A percentile compares a stretch with the other conserved stretches of the same genome.
phyloP scores from a whole-genome alignment of 495 filamentous ascomycete species.

The Podospora sp. region DNA sequence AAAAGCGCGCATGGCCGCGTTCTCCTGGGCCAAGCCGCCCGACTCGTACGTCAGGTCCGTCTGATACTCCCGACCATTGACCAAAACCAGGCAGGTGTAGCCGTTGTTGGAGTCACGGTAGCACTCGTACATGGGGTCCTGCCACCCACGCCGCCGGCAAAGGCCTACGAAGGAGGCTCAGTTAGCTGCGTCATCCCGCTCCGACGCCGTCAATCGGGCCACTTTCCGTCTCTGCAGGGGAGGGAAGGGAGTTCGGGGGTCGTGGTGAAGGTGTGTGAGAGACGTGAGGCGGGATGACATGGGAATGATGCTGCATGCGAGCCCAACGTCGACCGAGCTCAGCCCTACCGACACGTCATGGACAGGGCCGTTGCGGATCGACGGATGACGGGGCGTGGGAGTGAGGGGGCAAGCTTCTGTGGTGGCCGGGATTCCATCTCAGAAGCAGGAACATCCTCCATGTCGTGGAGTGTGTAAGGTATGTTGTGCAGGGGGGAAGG shows the following conservation, averaged over 20 bases:
- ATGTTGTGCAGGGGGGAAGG: conserved; percentile 27
- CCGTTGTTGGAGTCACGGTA: conserved; percentile 69
- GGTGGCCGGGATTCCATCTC: conserved; percentile 29
- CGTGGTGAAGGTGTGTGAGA: conserved; percentile 17
- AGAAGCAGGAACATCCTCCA: conserved; percentile 31
- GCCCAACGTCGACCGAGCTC: conserved; percentile 44
- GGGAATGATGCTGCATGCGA: conserved; percentile 48
- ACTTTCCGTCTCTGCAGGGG: conserved; percentile 5
- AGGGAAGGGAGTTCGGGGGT: not conserved
- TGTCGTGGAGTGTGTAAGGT: conserved; percentile 26
- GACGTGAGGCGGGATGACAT: conserved; percentile 39
- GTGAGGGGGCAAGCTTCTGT: conserved; percentile 12
- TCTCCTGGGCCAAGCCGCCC: conserved; percentile 83
- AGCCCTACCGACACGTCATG: conserved; percentile 35
- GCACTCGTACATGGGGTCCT: conserved; percentile 86
- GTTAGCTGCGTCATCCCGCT: conserved; percentile 48
- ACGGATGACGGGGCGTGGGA: conserved; percentile 20
- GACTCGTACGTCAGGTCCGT: conserved; percentile 83
- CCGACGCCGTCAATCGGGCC: conserved; percentile 36
- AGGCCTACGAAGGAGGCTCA: conserved; percentile 66
- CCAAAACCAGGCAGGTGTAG: conserved; percentile 87
- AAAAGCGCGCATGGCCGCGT: conserved; percentile 94
- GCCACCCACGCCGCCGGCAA: conserved; percentile 94
- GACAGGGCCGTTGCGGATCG: conserved; percentile 23
- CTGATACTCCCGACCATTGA: conserved; percentile 96